phyloP scores from a whole-genome alignment of 371 early-diverging fungal species.

The Mortierella sp. region DNA sequence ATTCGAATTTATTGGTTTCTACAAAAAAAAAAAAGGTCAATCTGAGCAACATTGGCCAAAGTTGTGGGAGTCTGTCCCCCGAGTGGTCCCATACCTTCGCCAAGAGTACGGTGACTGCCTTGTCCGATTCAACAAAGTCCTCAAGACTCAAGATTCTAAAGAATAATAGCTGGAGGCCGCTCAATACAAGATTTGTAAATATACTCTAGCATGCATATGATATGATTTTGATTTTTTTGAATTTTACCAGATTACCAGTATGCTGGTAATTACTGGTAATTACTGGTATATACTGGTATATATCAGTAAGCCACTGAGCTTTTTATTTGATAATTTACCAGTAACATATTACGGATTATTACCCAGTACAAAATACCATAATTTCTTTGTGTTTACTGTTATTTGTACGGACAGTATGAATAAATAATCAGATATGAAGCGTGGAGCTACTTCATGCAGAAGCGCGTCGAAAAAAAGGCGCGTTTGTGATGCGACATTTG shows the following conservation, averaged over 20 bases:
- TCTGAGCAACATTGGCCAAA: slow-evolving; percentile 48
- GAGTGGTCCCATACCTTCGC: slow-evolving; percentile 26
- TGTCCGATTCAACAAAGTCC: slow-evolving; percentile 33
- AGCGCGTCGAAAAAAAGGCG: background rate
- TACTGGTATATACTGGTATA: too few species aligned
- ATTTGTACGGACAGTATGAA: too few species aligned
- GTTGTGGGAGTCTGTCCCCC: slow-evolving; percentile 48
- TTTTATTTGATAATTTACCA: too few species aligned
- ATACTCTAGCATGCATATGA: background rate
- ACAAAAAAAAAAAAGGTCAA: background rate
- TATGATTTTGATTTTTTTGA: too few species aligned
- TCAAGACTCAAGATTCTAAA: slow-evolving; percentile 47
- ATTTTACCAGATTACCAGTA: too few species aligned
- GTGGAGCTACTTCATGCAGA: background rate
- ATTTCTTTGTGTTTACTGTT: too few species aligned
- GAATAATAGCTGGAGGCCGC: slow-evolving; percentile 30
- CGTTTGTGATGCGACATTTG: background rate
- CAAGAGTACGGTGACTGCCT: slow-evolving; percentile 25
- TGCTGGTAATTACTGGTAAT: too few species aligned
- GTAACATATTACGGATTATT: too few species aligned
- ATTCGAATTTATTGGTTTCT: slow-evolving; percentile 19
- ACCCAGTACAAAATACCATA: too few species aligned
- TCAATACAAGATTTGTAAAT: slow-evolving; percentile 10
- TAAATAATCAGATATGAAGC: too few species aligned
- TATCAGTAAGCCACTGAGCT: too few species aligned